Base-by-base conservation (phyloP, 306 rosid genomes). In the Pyrus communis region DNA sequence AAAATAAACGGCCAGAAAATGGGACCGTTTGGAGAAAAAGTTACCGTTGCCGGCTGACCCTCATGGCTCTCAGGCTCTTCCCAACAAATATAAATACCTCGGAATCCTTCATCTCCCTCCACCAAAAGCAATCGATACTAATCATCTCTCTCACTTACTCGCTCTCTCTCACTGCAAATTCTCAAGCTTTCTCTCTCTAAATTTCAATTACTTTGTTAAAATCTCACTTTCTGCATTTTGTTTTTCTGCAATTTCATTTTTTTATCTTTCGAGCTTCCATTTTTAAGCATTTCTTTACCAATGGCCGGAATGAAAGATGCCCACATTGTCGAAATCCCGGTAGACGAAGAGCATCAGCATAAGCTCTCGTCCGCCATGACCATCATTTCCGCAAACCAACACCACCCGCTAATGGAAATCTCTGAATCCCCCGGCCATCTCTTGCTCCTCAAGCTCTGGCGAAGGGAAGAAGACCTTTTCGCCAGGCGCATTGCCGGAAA, bases 361-460 rank as follows among this genome's bases (percentile, higher is more conserved):
- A 88, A 85, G 30, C 66, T 80, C 43, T 49, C 76, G 9, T 82
- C 78, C 18, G 65, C 87, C 30, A 73, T 71, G 21, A 55, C 7
- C 35, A 77, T 76, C 60, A 81, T 88, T 54, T 71, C 88, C 1
- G 95, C 91, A 25, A 90, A 92, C 22, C 91, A 92, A 67, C 88
- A 92, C 38, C 99, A 95, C 80, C 99, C 97, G 5, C 75, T 95
- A 23, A 84, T 84, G 27, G 97, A 95, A 62, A 95, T 95, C 57
- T 90, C 97, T 0, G 84, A 82, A 11, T 87, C 92, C 67, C 89
- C 97, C 0, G 99, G 99, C 18, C 99, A 92, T 52, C 88, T 95
- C 54, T 63, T 95, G 66, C 96, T 92, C 21, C 87, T 95, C 23
- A 95, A 91, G 82, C 97, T 95, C 46, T 91, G 93, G 93, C 97